phyloP scores from a whole-genome alignment of 495 filamentous ascomycete genomes.

The Astrocystis sublimbata region DNA sequence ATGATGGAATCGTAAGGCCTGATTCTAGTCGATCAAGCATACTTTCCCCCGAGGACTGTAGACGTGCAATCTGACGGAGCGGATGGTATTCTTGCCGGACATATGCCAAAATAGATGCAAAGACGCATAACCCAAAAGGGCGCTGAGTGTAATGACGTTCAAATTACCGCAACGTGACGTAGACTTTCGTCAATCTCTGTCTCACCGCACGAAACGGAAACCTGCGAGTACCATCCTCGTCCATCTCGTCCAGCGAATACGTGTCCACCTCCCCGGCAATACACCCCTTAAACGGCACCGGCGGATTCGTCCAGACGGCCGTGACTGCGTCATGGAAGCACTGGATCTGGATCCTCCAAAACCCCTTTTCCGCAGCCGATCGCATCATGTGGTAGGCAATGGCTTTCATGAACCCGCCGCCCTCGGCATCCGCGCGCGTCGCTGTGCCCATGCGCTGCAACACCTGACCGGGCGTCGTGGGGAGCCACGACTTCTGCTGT shows the following conservation, averaged over 20 bases:
- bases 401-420: conserved; percentile 37
- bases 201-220: conserved; percentile 10
- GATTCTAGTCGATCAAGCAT: not conserved
- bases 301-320: conserved; percentile 38
- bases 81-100: not conserved
- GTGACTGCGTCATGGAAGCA: conserved; percentile 34
- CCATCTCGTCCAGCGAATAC: conserved; percentile 3
- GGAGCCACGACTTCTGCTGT: conserved; percentile 22
- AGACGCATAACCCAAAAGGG: too few species aligned
- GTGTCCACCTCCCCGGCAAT: conserved; percentile 14
- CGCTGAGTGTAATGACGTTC: not conserved
- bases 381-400: conserved; percentile 42
- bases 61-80: not conserved
- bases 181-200: conserved; percentile 12
- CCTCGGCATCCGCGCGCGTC: conserved; percentile 37
- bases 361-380: conserved; percentile 33
- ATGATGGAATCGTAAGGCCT: not conserved
- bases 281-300: conserved; percentile 33
- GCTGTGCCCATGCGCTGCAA: conserved; percentile 42
- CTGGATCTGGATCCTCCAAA: conserved; percentile 40
- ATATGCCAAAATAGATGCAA: too few species aligned
- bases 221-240: not conserved
- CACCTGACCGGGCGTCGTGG: conserved; percentile 34
- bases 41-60: not conserved
- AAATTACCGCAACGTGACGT: conserved; percentile 10